Percentiles rank a stretch among this genome's conserved stretches.
phyloP scores from a whole-genome alignment of 1,284 basidiomycete genomes.

The Irpex sp. region DNA sequence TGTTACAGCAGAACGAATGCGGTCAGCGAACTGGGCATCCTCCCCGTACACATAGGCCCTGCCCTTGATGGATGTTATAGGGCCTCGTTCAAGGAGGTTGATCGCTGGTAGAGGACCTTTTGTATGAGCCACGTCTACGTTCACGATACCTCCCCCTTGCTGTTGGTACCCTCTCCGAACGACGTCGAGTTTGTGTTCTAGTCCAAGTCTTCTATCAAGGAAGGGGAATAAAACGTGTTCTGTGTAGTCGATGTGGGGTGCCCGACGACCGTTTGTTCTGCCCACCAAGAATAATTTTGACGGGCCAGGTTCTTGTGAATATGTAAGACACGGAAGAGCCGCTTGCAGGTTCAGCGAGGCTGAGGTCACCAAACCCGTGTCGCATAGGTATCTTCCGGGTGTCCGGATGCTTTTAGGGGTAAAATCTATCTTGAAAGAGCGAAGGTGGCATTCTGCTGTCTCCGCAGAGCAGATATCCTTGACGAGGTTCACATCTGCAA shows the following conservation, averaged over 20 bases:
- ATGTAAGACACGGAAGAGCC: constrained; percentile 62
- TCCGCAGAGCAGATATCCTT: constrained; percentile 50
- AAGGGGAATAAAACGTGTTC: constrained; percentile 62
- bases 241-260: constrained; percentile 69
- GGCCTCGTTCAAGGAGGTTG: constrained; percentile 46
- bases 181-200: constrained; percentile 41
- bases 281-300: constrained; percentile 52
- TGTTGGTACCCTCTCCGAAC: constrained; percentile 61
- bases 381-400: constrained; percentile 45
- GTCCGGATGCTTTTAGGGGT: constrained; percentile 39
- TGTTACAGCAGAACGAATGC: constrained; percentile 49
- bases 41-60: constrained; percentile 58
- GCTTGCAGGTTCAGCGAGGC: constrained; percentile 65
- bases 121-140: constrained; percentile 36
- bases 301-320: constrained; percentile 28
- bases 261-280: constrained; percentile 62
- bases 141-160: constrained; percentile 59
- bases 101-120: constrained; percentile 40
- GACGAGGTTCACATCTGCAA: constrained; percentile 54
- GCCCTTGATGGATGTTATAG: constrained; percentile 45
- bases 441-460: constrained; percentile 43
- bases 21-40: constrained; percentile 42
- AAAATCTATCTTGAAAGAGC: constrained; percentile 49
- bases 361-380: constrained; percentile 64
- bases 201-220: constrained; percentile 46